These are phyloP conservation scores for Rosa lucieae DNA, from an alignment of 306 rosid species.

Conservation along the genomic window DNA sequence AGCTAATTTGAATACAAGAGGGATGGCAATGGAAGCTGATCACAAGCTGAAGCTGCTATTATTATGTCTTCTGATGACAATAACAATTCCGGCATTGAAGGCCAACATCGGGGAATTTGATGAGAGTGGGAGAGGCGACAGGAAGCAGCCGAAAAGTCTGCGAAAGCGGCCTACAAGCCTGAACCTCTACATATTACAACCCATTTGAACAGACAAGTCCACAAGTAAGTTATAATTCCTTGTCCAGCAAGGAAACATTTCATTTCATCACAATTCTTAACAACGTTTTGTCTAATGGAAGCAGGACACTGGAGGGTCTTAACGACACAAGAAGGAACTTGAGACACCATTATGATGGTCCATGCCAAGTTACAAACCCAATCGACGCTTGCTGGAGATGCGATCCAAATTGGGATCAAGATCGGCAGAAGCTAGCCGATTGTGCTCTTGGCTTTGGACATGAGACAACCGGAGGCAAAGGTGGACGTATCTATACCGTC, in stretches of 20 bases:
- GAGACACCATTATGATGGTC: background rate
- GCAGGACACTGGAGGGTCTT: slow-evolving; percentile 25
- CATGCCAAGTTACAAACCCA: background rate
- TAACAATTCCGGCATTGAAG: slow-evolving; percentile 18
- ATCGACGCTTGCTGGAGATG: slow-evolving; percentile 8
- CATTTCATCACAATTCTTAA: background rate
- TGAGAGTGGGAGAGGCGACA: slow-evolving; percentile 41
- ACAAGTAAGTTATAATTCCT: slow-evolving; percentile 24
- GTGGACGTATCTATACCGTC: slow-evolving; percentile 27
- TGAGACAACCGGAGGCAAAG: slow-evolving; percentile 1
- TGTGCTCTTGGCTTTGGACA: slow-evolving; percentile 1
- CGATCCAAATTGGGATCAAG: background rate
- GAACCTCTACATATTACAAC: slow-evolving; percentile 27
- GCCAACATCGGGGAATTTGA: slow-evolving; percentile 43
- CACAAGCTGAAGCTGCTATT: slow-evolving; percentile 30
- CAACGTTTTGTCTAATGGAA: background rate
- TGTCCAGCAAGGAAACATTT: background rate
- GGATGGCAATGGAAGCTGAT: slow-evolving; percentile 24
- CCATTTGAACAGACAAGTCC: slow-evolving; percentile 32
- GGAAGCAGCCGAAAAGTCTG: slow-evolving; percentile 28
- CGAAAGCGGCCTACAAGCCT: slow-evolving; percentile 28
- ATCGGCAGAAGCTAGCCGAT: background rate
- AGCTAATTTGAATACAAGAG: background rate
- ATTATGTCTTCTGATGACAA: slow-evolving; percentile 24
- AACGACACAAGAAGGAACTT: slow-evolving; percentile 10